A percentile compares a stretch with the other conserved stretches of the same genome.
Evolutionary conservation across 2,329 filamentous ascomycete species (phyloP).

Genomic region (Ophiostoma populinum): DNA sequence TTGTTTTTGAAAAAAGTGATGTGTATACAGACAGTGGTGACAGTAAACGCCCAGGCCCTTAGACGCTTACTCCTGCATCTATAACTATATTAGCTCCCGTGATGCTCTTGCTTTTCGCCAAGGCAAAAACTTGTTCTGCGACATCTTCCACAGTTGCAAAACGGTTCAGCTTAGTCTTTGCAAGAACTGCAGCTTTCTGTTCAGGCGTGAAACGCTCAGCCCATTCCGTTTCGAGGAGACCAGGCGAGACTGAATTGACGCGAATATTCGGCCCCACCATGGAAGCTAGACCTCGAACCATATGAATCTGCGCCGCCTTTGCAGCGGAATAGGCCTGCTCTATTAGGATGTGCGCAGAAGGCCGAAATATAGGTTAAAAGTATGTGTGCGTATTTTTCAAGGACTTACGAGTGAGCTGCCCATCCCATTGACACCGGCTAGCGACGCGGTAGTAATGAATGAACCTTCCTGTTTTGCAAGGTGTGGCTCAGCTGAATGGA

Average conservation of each 20-base stretch:
- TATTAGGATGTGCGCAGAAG: neutral
- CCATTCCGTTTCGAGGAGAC: constrained; percentile 43
- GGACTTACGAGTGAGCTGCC: constrained; percentile 37
- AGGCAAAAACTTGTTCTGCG: constrained; percentile 7
- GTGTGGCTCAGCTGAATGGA: constrained; percentile 34
- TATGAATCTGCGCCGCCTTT: constrained; percentile 53
- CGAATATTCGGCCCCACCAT: constrained; percentile 36
- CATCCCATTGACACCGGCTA: constrained; percentile 45
- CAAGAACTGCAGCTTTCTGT: constrained; percentile 31
- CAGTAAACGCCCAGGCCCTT: too few species aligned
- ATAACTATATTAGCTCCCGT: constrained; percentile 9
- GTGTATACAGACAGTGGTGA: too few species aligned
- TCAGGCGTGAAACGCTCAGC: constrained; percentile 40
- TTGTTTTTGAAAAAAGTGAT: too few species aligned
- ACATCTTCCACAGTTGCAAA: constrained; percentile 33
- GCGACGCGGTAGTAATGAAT: constrained; percentile 46
- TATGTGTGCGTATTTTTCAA: too few species aligned
- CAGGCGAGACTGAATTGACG: constrained; percentile 42
- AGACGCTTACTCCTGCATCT: constrained; percentile 7
- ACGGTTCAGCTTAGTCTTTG: constrained; percentile 40
- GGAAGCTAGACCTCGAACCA: constrained; percentile 34
- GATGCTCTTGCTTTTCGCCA: constrained; percentile 8
- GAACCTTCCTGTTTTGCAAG: constrained; percentile 39
- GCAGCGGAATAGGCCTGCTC: constrained; percentile 54
- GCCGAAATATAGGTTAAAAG: neutral